Evolutionary conservation across 768 basidiomycete species (phyloP).

Genomic region (Mrakia blollopis): DNA sequence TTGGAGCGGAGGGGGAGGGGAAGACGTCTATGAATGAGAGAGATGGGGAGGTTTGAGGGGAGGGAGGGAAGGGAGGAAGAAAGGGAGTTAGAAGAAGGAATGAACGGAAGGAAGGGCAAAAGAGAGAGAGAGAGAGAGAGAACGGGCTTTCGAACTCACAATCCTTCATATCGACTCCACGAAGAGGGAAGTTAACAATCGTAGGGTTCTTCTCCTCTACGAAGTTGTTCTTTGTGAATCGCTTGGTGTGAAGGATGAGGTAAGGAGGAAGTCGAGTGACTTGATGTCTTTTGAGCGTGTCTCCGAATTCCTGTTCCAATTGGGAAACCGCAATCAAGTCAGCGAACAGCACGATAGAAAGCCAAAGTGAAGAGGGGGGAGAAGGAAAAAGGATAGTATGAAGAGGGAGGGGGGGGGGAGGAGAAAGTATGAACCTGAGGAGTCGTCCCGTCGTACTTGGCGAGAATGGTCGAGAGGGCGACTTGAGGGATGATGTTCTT

Average conservation of each 20-base stretch:
- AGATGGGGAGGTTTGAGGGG: background rate
- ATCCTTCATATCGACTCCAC: slow-evolving; percentile 84
- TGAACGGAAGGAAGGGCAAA: too few species aligned
- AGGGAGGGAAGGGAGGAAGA: background rate
- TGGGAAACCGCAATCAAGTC: background rate
- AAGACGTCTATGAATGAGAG: slow-evolving; percentile 58
- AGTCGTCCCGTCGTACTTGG: slow-evolving; percentile 88
- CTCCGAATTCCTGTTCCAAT: slow-evolving; percentile 65
- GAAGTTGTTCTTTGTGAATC: slow-evolving; percentile 92
- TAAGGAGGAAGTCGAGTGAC: slow-evolving; percentile 84
- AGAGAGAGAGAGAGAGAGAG: slow-evolving; percentile 23
- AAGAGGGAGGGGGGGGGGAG: too few species aligned
- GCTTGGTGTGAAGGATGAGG: slow-evolving; percentile 89
- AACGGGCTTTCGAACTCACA: slow-evolving; percentile 61
- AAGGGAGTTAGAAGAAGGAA: slow-evolving; percentile 12
- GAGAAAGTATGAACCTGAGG: slow-evolving; percentile 60
- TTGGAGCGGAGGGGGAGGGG: slow-evolving; percentile 52
- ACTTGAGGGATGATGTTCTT: slow-evolving; percentile 99
- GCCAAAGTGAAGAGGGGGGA: too few species aligned
- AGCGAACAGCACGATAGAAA: slow-evolving; percentile 33
- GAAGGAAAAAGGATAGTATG: slow-evolving; percentile 31
- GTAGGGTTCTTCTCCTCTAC: slow-evolving; percentile 99
- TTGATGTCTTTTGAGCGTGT: slow-evolving; percentile 78
- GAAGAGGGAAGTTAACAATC: slow-evolving; percentile 92
- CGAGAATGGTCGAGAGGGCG: slow-evolving; percentile 76